Evolutionary conservation across 2,329 filamentous ascomycete species (phyloP), one percentile per base, ranked within the genome.

Genomic region (Aspergillus fijiensis): DNA sequence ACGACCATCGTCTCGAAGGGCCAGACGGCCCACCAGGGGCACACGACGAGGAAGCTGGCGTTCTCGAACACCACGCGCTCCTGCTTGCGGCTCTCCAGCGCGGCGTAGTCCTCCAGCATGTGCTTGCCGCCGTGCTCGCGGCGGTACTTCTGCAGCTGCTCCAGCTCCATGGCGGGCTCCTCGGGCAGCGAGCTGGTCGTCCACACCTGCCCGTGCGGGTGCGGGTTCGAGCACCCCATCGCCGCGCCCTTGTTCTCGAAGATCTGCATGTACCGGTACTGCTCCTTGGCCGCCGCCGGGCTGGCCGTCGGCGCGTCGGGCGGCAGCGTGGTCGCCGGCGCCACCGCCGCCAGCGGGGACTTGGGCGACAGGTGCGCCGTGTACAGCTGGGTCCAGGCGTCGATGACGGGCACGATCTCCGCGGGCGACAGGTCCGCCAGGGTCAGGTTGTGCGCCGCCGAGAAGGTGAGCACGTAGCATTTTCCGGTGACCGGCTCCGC

Each of bases 221-320:
- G 95, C 0, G 95, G 95, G 75, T 99, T 99, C 1, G 94, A 98
- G 81, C 95, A 99, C 55, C 95, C 95, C 95, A 99, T 99, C 11
- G 94, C 92, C 1, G 90, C 87, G 55, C 95, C 95, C 79, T 99
- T 99, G 82, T 99, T 99, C 80, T 99, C 95, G 64, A 99, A 99
- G 65, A 99, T 98, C 74, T 99, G 95, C 93, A 99, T 97, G 79
- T 96, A 98, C 57, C 90, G 87, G 70, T 96, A 92, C 77, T 96
- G 91, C 56, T 90, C 85, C 55, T 83, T 86, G 4, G 92, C 89
- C 29, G 79, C 77, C 7, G 78, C 67, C 19, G 84, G 72, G 52
- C 70, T 71, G 23, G 78, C 74, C 12, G 80, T 76, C 10, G 80
- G 76, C 23, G 79, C 77, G 42, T 79, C 74, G 9, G 82, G 79